Base-by-base conservation (phyloP, 1,139 yeast genomes). In the Martiniozyma asiatica region DNA sequence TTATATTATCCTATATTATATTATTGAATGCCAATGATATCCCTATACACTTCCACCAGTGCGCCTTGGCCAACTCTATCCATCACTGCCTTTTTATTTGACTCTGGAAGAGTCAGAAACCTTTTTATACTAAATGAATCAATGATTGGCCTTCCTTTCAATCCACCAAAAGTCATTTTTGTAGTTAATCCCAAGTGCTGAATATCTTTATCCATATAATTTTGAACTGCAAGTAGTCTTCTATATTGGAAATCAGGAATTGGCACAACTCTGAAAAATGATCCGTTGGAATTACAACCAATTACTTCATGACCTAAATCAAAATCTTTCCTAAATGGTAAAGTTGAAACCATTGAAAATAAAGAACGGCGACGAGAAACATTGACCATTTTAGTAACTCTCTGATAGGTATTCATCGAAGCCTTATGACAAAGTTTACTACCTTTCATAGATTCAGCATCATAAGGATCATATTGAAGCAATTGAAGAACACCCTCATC, bases 381-480 rank as follows among this genome's bases (percentile, higher is more conserved):
- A 6, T 43, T 34, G 2, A 37, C 30, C 70, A 82, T 63, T 35
- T 73, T 61, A 1, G 77, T 70, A 8, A 80, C 68, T 7, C 63
- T 52, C 9, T 76, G 65, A 42, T 84, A 84, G 20, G 74, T 57
- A 42, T 74, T 76, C 50, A 87, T 79, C 15, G 80, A 73, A 0
- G 89, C 67, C 42, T 73, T 73, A 36, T 76, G 71, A 15, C 87
- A 56, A 31, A 89, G 61, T 37, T 74, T 61, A 44, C 78, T 85
- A 2, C 98, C 98, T 33, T 84, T 75, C 20, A 74, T 57, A 1
- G 96, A 81, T 12, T 68, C 61, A 0, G 93, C 81, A 49, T 84
- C 94, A 44, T 85, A 96, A 0, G 98, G 98, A 40, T 89, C 94
- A 50, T 81, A 89, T 46, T 82, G 84, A 22, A 85, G 56, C 11